Conservation (phyloP, 2,329 filamentous ascomycete species). For the Sclerotinia nivalis region DNA sequence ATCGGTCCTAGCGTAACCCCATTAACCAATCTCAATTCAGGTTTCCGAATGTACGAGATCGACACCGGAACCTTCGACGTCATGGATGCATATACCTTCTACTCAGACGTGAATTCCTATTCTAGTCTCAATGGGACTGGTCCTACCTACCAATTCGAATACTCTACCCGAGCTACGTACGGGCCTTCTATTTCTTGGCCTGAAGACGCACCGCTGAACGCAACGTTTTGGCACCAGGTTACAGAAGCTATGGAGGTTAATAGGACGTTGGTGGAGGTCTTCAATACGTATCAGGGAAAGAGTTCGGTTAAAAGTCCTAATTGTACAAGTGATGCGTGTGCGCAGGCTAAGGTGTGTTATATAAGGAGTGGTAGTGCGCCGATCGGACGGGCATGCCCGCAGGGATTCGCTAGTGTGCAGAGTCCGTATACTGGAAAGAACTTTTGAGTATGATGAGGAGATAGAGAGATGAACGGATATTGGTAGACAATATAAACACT, state of each 20-base stretch:
- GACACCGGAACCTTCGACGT: constrained; percentile 55
- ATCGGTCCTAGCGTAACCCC: constrained; percentile 54
- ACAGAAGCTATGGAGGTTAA: constrained; percentile 58
- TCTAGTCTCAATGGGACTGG: constrained; percentile 45
- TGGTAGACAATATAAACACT: background rate
- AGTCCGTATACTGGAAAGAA: constrained; percentile 43
- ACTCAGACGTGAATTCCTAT: constrained; percentile 52
- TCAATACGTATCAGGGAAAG: constrained; percentile 56
- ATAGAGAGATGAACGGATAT: background rate
- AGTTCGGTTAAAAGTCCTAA: constrained; percentile 51
- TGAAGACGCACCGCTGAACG: constrained; percentile 53
- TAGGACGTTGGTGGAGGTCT: constrained; percentile 48
- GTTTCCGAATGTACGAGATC: constrained; percentile 55
- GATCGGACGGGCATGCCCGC: constrained; percentile 52
- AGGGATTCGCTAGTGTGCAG: constrained; percentile 49
- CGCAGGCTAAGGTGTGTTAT: constrained; percentile 58
- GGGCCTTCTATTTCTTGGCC: constrained; percentile 49
- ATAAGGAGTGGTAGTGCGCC: constrained; percentile 57
- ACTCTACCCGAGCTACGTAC: constrained; percentile 53
- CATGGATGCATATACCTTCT: constrained; percentile 56
- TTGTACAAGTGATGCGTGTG: constrained; percentile 53
- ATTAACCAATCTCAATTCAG: constrained; percentile 55
- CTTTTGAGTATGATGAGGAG: constrained; percentile 30
- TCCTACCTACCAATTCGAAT: constrained; percentile 52
- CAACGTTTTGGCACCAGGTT: constrained; percentile 59